phyloP scores from a whole-genome alignment of 805 yeast genomes.

The Saccharomycopsis sp. region DNA sequence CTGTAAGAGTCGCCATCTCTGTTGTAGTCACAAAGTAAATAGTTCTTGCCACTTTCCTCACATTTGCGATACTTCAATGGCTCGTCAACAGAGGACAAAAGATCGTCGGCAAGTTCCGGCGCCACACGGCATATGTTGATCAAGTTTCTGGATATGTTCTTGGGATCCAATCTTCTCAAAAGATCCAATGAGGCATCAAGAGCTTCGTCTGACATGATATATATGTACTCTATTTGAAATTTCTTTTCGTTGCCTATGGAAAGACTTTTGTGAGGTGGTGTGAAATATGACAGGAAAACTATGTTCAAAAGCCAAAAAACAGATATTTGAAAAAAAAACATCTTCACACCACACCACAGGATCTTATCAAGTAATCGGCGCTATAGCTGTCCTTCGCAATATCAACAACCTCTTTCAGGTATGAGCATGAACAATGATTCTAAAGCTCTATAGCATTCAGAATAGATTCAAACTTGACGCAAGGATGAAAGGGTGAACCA shows the following conservation, averaged over 20 bases:
- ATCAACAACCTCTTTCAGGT: no score
- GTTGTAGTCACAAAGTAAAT: constrained; percentile 85
- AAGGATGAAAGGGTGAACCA: no score
- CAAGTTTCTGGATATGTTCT: constrained; percentile 40
- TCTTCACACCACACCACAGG: no score
- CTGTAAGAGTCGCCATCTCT: constrained; percentile 89
- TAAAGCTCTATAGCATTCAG: no score
- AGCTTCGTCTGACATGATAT: constrained; percentile 34
- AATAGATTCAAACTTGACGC: no score
- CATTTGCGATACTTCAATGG: constrained; percentile 52
- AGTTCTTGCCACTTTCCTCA: constrained; percentile 50
- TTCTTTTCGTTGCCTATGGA: background rate
- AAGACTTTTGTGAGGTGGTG: background rate
- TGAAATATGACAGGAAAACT: background rate
- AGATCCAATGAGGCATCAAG: constrained; percentile 75
- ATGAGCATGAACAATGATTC: no score
- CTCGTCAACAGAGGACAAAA: constrained; percentile 77
- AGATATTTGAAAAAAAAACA: no score
- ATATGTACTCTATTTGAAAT: no score
- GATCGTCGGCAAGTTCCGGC: constrained; percentile 76
- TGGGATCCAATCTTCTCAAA: constrained; percentile 67
- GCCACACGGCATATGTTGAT: constrained; percentile 39
- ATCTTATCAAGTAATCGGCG: no score
- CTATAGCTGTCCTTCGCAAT: no score
- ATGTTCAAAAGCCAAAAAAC: no score